These are phyloP conservation scores for Acorus calamus DNA, from an alignment of 106 monocot genomes.

Conservation along the genomic window DNA sequence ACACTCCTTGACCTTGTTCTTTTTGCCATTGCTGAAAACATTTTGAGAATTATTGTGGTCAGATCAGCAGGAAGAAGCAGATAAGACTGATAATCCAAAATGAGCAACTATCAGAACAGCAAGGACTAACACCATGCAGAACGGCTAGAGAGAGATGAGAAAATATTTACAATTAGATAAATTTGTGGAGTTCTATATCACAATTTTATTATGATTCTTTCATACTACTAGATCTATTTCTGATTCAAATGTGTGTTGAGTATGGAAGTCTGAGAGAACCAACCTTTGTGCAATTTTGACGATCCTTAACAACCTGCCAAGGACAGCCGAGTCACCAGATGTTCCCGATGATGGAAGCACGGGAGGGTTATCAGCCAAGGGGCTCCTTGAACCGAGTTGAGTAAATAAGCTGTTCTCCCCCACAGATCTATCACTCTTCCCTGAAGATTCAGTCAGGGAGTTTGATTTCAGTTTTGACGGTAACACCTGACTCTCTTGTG, in stretches of 20 bases:
- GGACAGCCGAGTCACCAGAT: background rate
- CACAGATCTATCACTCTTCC: background rate
- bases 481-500: background rate
- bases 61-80: too few relatives aligned
- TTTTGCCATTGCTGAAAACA: constrained; percentile 14
- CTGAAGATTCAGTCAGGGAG: background rate
- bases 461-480: background rate
- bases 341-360: background rate
- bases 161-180: background rate
- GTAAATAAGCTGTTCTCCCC: background rate
- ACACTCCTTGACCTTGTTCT: constrained; percentile 5
- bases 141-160: background rate
- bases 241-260: too few relatives aligned
- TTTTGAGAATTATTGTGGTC: background rate
- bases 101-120: too few relatives aligned
- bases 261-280: too few relatives aligned
- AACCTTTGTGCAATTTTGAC: too few relatives aligned
- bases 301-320: constrained; percentile 12
- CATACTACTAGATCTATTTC: too few relatives aligned
- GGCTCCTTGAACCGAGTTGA: background rate
- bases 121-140: background rate
- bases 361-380: background rate
- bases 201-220: too few relatives aligned
- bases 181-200: constrained; percentile 8
- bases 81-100: too few relatives aligned